phyloP scores from a whole-genome alignment of 169 alveolate species.

The Plasmodium fragile region DNA sequence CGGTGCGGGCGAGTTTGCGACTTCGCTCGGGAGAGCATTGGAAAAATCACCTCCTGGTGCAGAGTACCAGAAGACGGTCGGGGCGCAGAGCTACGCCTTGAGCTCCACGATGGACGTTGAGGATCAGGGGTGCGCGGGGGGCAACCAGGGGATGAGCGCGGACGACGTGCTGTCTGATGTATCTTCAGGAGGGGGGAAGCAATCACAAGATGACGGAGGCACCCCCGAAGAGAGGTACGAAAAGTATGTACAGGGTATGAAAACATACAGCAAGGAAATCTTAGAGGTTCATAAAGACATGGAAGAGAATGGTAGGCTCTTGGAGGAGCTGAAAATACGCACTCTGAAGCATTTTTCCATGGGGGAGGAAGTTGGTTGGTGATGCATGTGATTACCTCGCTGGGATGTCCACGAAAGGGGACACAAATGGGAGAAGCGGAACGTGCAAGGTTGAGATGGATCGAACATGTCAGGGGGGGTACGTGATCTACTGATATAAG shows the following conservation, averaged over 20 bases:
- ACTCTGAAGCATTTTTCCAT: not conserved
- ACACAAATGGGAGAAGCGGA: not conserved
- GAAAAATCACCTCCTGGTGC: not conserved
- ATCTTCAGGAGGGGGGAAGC: not conserved
- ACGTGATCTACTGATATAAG: not conserved
- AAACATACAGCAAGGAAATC: conserved; percentile 51
- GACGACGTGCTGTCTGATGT: not conserved
- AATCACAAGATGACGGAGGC: not conserved
- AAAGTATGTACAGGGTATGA: conserved; percentile 37
- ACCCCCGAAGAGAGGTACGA: conserved; percentile 2
- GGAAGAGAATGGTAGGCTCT: conserved; percentile 27
- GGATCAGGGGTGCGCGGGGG: not conserved
- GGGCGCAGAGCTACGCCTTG: not conserved
- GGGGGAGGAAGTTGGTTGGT: not conserved
- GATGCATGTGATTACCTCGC: not conserved
- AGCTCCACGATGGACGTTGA: not conserved
- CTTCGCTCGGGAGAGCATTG: not conserved
- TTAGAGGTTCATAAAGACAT: conserved; percentile 35
- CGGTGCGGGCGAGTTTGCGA: not conserved
- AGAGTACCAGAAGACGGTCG: not conserved
- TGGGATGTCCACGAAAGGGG: not conserved
- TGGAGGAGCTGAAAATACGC: conserved; percentile 25
- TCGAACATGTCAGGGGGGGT: not conserved
- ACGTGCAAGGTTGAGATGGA: not conserved
- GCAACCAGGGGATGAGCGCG: not conserved